Evolutionary conservation across 805 yeast genomes (phyloP).

Genomic region (Candida ficus): DNA sequence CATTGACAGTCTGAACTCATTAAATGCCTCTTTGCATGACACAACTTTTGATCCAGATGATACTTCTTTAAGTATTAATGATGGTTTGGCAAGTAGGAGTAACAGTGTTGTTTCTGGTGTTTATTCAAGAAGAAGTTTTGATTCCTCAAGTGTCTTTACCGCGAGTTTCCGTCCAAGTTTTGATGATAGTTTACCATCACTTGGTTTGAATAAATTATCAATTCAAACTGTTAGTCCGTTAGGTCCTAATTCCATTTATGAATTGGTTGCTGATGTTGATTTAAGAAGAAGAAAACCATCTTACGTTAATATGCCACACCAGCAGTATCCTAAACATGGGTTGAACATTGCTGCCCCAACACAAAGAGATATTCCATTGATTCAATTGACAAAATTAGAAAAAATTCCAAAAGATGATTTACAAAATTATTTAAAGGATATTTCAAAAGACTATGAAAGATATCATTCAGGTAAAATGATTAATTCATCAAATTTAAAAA

Average conservation of each 20-base stretch:
- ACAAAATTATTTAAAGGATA: conserved; percentile 36
- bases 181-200: conserved; percentile 31
- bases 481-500: conserved; percentile 29
- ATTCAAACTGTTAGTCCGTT: conserved; percentile 44
- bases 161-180: conserved; percentile 27
- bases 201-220: conserved; percentile 37
- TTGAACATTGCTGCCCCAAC: conserved; percentile 64
- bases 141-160: conserved; percentile 25
- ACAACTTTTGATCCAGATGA: conserved; percentile 10
- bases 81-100: conserved; percentile 28
- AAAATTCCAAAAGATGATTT: conserved; percentile 40
- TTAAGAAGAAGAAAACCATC: too few relatives aligned
- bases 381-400: conserved; percentile 52
- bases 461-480: conserved; percentile 39
- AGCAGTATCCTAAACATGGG: too few relatives aligned
- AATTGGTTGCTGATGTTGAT: conserved; percentile 61
- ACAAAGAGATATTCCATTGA: conserved; percentile 76
- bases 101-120: conserved; percentile 15
- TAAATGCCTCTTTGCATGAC: conserved; percentile 12
- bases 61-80: conserved; percentile 26
- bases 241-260: conserved; percentile 74
- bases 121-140: conserved; percentile 27
- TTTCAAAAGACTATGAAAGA: conserved; percentile 40
- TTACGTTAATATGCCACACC: too few relatives aligned
- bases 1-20: conserved; percentile 9